Conservation (phyloP, 2,329 filamentous ascomycete species). For the Cordyceps tenuipes region DNA sequence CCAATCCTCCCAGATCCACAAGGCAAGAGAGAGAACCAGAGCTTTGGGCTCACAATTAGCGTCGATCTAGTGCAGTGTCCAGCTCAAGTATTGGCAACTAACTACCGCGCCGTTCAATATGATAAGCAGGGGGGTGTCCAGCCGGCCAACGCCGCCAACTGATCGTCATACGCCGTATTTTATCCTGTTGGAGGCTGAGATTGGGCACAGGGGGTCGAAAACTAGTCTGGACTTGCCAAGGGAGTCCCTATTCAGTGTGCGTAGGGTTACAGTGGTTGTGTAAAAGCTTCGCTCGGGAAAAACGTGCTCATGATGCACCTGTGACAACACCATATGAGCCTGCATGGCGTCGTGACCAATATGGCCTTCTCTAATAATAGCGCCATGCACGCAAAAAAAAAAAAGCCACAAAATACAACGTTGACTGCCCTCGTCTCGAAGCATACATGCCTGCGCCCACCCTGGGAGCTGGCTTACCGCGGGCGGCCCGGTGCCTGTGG, state of each 20-base stretch:
- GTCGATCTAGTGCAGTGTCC: neutral
- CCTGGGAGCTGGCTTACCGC: neutral
- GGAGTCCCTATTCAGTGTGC: neutral
- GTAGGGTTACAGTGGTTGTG: neutral
- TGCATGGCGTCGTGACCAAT: neutral
- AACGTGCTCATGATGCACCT: neutral
- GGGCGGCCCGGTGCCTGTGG: neutral
- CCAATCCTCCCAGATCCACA: neutral
- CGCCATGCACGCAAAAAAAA: neutral
- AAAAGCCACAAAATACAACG: neutral
- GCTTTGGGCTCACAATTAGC: neutral
- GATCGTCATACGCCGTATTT: neutral
- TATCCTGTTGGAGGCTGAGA: neutral
- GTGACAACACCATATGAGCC: neutral
- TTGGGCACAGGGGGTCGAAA: too few species aligned
- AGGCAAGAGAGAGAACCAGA: neutral
- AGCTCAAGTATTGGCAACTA: neutral
- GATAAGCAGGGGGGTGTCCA: neutral
- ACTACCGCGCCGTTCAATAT: neutral
- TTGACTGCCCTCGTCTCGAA: neutral
- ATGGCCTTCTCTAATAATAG: neutral
- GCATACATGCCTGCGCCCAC: neutral
- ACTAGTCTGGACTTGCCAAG: neutral
- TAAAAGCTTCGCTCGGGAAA: neutral
- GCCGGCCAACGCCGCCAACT: too few species aligned